Evolutionary conservation across 1,284 basidiomycete genomes (phyloP), one percentile per base, ranked within the genome.

Genomic region (Ganoderma multipileum): DNA sequence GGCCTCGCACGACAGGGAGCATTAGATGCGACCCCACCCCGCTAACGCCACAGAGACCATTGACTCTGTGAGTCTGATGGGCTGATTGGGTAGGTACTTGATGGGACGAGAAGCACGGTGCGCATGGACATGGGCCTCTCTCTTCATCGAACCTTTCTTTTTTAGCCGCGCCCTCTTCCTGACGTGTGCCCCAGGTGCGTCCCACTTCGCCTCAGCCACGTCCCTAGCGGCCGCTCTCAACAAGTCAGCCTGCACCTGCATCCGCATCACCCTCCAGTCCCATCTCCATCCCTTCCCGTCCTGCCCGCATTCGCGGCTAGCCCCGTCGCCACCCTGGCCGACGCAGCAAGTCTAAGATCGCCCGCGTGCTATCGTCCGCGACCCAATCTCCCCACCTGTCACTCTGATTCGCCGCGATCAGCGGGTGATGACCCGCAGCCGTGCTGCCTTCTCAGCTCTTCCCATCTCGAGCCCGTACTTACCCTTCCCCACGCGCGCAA

Each of bases 341-440:
- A 57, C 26, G 33, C 57, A 23, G 58, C 33, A 38, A 26, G 33
- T 23, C 28, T 26, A 52, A 52, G 47, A 38, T 33, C 59, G n/a
- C 23, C 16, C 41, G 59, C 59, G 39, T 42, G 23, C 28, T 28
- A 44, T 33, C 23, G 38, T 44, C 59, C 59, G 11, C 39, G n/a
- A 20, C 44, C 41, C 42, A 61, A 44, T 28, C 61, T 52, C 61
- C 16, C 55, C 66, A 28, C n/a, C 60, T 61, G 33, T 55, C 67
- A 59, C 57, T 58, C 63, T 60, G 61, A 63, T 68, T 65, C 38
- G 65, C 72, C 71, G 74, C 68, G 70, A 73, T 75, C 71, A 70
- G 70, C 71, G 71, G 69, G 67, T 69, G 71, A 72, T 75, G 71
- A 71, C 73, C 70, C 68, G 71, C 71, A 65, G 65, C 65, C 60